Evolutionary conservation across 805 yeast genomes (phyloP).

Genomic region (Yamadazyma endophytica): DNA sequence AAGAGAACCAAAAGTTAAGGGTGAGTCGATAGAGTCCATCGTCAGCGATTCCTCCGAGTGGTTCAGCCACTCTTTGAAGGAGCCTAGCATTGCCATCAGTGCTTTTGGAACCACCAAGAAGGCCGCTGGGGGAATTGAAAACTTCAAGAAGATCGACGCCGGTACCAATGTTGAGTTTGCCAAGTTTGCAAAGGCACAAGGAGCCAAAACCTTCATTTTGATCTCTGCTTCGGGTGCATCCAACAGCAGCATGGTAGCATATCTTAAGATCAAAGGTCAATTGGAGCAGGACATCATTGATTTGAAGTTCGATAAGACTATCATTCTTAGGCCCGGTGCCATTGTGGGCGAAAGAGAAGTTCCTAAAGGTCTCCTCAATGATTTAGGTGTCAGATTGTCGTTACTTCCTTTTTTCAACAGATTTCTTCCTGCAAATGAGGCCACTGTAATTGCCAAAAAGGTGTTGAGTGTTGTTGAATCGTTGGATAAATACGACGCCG

Average conservation of each 20-base stretch:
- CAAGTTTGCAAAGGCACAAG: constrained; percentile 65
- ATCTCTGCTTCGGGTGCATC: constrained; percentile 67
- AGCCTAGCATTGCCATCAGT: constrained; percentile 48
- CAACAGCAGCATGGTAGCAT: constrained; percentile 53
- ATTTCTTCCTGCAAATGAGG: too few relatives aligned
- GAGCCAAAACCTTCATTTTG: constrained; percentile 63
- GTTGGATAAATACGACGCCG: too few relatives aligned
- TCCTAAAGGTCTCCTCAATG: too few relatives aligned
- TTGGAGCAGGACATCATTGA: constrained; percentile 64
- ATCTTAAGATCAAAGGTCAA: constrained; percentile 67
- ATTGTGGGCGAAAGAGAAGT: constrained; percentile 63
- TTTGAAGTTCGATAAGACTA: constrained; percentile 63
- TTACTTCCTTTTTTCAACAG: too few relatives aligned
- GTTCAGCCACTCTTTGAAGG: constrained; percentile 14
- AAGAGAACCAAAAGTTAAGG: constrained; percentile 30
- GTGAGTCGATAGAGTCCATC: constrained; percentile 32
- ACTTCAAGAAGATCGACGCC: constrained; percentile 68
- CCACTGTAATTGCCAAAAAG: too few relatives aligned
- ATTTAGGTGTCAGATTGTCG: too few relatives aligned
- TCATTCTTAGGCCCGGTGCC: constrained; percentile 75
- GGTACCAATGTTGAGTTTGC: constrained; percentile 70
- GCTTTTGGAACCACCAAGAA: constrained; percentile 75
- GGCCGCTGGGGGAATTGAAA: constrained; percentile 67
- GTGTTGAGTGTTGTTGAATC: too few relatives aligned
- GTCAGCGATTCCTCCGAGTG: constrained; percentile 25